Evolutionary conservation across 2,329 filamentous ascomycete species (phyloP).

Genomic region (Cephalotrichum gorgonifer): DNA sequence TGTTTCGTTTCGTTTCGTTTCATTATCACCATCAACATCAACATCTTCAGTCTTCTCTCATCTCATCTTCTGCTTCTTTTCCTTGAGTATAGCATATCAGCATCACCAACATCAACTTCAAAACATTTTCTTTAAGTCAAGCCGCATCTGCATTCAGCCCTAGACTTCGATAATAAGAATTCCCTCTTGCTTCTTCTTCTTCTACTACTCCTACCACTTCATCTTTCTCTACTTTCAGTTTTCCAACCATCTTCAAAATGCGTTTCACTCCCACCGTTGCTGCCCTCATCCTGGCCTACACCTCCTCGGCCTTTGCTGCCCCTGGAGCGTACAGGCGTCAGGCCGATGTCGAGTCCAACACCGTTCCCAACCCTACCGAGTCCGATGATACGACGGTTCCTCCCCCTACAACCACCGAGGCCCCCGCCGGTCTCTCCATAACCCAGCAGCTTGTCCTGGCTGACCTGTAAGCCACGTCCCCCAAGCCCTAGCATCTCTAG

Average conservation of each 20-base stretch:
- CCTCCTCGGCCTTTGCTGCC: constrained; percentile 19
- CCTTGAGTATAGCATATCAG: background rate
- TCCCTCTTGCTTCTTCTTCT: background rate
- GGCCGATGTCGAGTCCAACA: background rate
- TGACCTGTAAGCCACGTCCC: constrained; percentile 7
- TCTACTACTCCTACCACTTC: background rate
- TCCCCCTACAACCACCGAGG: constrained; percentile 6
- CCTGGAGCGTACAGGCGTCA: constrained; percentile 4
- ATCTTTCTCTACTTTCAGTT: too few relatives aligned
- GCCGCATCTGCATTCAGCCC: background rate
- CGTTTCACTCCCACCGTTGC: constrained; percentile 21
- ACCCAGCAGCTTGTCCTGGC: constrained; percentile 16
- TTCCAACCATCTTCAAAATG: constrained; percentile 17
- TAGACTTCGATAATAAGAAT: background rate
- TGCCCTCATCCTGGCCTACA: constrained; percentile 27
- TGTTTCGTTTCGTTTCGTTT: background rate
- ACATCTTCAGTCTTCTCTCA: background rate
- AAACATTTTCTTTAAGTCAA: background rate
- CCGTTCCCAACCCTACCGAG: background rate
- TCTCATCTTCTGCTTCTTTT: background rate
- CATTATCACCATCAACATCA: background rate
- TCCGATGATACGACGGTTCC: background rate
- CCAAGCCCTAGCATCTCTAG: background rate
- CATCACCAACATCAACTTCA: background rate
- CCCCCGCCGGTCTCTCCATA: constrained; percentile 11